Evolutionary conservation across 2,329 filamentous ascomycete species (phyloP), one percentile per base, ranked within the genome.

Genomic region (Albophoma yamanashiensis): DNA sequence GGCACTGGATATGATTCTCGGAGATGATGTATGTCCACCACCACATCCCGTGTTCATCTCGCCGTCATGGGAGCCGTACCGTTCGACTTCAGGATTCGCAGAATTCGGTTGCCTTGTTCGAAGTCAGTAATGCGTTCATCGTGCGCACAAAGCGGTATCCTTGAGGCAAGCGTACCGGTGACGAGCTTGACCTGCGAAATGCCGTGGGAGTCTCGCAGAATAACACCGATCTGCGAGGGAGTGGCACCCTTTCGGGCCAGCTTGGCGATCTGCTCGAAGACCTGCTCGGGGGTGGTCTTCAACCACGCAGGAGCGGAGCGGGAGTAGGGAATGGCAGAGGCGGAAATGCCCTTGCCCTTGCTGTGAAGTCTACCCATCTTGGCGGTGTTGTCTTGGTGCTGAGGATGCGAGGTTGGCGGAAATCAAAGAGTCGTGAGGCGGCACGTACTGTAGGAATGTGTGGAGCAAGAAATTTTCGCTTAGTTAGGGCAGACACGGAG

Each of bases 251-350:
- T 97, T 84, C 91, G 92, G 76, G 94, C 94, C 77, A 97, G 89
- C 85, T 96, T 96, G 83, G 89, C 92, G 83, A 99, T 99, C 84
- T 97, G 92, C 78, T 99, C 94, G 72, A 96, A 91, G 78, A 99
- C 92, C 83, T 96, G 91, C 74, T 97, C 92, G 76, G 94, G 92
- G 71, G 92, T 96, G 82, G 91, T 95, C 89, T 99, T 99, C 80
- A 97, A 84, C 94, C 94, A 99, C 70, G 92, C 85, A 64, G 94
- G 93, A 67, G 92, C 78, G 72, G 85, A 87, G 82, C 94, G 93
- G 70, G 91, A 96, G 88, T 97, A 99, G 76, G 95, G 94, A 80
- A 97, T 82, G 74, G 94, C 91, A 66, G 91, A 96, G 82, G 91
- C 81, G 70, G 91, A 92, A 82, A 99, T 99, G 81, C 94, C 95